Percentiles rank a stretch among this genome's conserved stretches.
Conservation (phyloP, 2,329 filamentous ascomycete genomes). For the Anthostomella pinea region DNA sequence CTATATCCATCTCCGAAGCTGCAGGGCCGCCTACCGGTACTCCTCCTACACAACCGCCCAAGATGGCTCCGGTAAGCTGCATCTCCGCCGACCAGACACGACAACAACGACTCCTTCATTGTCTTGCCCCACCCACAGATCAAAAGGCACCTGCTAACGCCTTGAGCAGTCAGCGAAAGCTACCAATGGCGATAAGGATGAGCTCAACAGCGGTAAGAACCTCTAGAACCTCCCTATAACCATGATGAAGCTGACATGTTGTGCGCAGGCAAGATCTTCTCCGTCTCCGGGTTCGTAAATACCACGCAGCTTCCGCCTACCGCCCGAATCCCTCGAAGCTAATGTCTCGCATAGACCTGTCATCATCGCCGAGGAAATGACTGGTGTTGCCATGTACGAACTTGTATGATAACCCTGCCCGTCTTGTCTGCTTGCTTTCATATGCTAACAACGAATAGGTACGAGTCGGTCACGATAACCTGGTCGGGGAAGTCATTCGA, state of each 20-base stretch:
- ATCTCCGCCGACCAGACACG: slow-evolving; percentile 15
- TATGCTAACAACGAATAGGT: slow-evolving; percentile 54
- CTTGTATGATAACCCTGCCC: slow-evolving; percentile 59
- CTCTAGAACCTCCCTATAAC: neutral
- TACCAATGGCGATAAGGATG: slow-evolving; percentile 32
- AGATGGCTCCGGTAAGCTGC: slow-evolving; percentile 56
- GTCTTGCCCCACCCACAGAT: neutral
- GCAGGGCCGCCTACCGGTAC: slow-evolving; percentile 21
- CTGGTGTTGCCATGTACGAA: slow-evolving; percentile 99
- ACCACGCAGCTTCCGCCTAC: slow-evolving; percentile 5
- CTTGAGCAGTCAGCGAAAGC: slow-evolving; percentile 27
- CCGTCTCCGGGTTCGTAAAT: slow-evolving; percentile 57
- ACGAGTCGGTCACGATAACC: slow-evolving; percentile 84
- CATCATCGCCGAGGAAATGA: slow-evolving; percentile 96
- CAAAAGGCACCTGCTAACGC: slow-evolving; percentile 21
- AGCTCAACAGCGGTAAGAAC: slow-evolving; percentile 28
- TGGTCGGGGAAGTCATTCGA: slow-evolving; percentile 97
- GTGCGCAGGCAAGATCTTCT: slow-evolving; percentile 57
- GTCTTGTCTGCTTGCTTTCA: neutral
- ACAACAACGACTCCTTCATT: slow-evolving; percentile 6
- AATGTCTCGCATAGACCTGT: slow-evolving; percentile 64
- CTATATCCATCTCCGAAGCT: slow-evolving; percentile 24
- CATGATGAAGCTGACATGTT: slow-evolving; percentile 13
- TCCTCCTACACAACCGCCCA: slow-evolving; percentile 35
- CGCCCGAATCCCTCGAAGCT: slow-evolving; percentile 23